Evolutionary conservation across 345 rosid species (phyloP).

Genomic region (Corchorus capsularis): DNA sequence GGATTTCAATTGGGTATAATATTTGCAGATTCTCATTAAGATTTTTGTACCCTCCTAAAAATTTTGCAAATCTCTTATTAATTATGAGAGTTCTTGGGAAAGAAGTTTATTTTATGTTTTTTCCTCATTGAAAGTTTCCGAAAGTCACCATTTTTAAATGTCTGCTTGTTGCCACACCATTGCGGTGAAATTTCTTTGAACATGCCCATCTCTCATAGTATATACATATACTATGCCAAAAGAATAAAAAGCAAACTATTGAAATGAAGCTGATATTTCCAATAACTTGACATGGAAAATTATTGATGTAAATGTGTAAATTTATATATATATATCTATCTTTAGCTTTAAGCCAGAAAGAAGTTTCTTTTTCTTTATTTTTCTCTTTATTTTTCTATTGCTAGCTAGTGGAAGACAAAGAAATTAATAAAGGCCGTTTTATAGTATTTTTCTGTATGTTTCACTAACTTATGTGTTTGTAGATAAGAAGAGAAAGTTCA

Average conservation of each 20-base stretch:
- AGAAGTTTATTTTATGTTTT: background rate
- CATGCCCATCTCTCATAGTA: background rate
- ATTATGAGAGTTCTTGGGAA: slow-evolving; percentile 11
- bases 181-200: slow-evolving; percentile 16
- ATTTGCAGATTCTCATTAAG: background rate
- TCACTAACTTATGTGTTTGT: background rate
- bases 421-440: background rate
- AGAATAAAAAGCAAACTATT: background rate
- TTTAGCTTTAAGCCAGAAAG: slow-evolving; percentile 10
- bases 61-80: background rate
- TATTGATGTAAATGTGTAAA: background rate
- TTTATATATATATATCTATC: background rate
- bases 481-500: background rate
- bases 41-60: background rate
- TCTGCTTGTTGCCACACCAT: background rate
- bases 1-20: background rate
- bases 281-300: background rate
- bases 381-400: background rate
- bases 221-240: too few species aligned
- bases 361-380: background rate
- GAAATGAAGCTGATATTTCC: background rate
- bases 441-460: background rate
- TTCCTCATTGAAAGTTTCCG: background rate
- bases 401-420: background rate
- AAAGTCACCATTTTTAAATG: background rate